Percentiles rank a stretch among this genome's conserved stretches.
These are phyloP conservation scores for Lipomyces orientalis DNA, from an alignment of 805 yeast genomes.

Conservation along the genomic window DNA sequence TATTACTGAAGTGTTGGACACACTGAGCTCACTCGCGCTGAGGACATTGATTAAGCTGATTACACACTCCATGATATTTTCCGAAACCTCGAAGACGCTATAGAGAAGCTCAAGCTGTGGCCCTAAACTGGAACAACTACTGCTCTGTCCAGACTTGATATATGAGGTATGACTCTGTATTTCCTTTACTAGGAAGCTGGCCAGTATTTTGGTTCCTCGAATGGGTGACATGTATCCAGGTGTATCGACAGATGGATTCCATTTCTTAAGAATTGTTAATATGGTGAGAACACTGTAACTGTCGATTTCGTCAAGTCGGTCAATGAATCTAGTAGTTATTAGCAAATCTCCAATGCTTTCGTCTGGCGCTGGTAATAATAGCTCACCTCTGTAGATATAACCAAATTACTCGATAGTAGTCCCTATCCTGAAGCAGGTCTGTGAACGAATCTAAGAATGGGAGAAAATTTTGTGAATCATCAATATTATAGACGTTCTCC, in stretches of 20 bases:
- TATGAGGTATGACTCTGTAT: neutral
- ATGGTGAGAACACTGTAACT: conserved; percentile 17
- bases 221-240: conserved; percentile 9
- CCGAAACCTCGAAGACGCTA: conserved; percentile 5
- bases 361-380: neutral
- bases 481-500: conserved; percentile 17
- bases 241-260: neutral
- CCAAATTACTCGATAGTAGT: conserved; percentile 14
- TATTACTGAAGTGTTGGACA: neutral
- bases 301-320: conserved; percentile 12
- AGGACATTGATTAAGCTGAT: conserved; percentile 1
- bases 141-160: neutral
- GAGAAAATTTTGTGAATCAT: conserved; percentile 16
- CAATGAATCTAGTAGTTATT: conserved; percentile 9
- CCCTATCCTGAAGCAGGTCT: conserved; percentile 9
- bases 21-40: neutral
- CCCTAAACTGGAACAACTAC: conserved; percentile 2
- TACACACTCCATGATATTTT: conserved; percentile 6
- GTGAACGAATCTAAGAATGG: conserved; percentile 22
- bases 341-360: neutral
- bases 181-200: neutral
- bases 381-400: conserved; percentile 25
- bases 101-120: conserved; percentile 20
- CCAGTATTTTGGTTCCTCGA: conserved; percentile 14
- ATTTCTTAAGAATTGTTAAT: conserved; percentile 14